These are phyloP conservation scores for Emmonsia crescens DNA, from an alignment of 2,329 filamentous ascomycete genomes.

Conservation along the genomic window DNA sequence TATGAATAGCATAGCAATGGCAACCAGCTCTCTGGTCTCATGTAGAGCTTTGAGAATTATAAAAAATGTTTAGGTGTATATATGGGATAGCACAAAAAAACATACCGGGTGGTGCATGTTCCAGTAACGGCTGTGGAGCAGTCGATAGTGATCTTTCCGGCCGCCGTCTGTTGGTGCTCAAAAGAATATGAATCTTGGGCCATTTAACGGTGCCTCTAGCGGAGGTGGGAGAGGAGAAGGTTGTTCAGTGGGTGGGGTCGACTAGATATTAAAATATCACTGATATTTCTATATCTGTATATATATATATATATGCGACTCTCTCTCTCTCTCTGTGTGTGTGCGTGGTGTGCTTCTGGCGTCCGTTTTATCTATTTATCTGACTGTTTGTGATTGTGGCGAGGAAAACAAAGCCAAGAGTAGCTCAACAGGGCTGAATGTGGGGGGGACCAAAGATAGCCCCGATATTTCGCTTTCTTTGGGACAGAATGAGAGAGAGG, in stretches of 20 bases:
- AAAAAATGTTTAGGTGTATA: neutral
- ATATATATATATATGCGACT: neutral
- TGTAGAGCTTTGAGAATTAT: neutral
- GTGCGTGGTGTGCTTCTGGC: neutral
- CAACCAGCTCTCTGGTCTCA: neutral
- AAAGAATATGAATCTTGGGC: neutral
- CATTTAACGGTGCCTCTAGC: neutral
- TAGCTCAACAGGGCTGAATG: conserved; percentile 5
- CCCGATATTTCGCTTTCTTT: neutral
- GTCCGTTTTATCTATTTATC: neutral
- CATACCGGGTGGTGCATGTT: conserved; percentile 2
- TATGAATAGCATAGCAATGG: neutral
- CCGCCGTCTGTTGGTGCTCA: conserved; percentile 1
- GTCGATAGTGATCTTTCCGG: neutral
- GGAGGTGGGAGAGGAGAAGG: neutral
- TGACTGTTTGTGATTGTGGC: neutral
- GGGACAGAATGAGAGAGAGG: neutral
- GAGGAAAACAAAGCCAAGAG: neutral
- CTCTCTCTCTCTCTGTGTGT: neutral
- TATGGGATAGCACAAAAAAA: neutral
- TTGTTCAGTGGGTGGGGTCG: neutral
- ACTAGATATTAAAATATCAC: neutral
- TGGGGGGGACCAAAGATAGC: neutral
- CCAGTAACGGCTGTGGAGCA: neutral
- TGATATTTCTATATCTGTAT: neutral